Percentiles rank a stretch among this genome's conserved stretches.
Evolutionary conservation across 495 filamentous ascomycete species (phyloP).

Genomic region (Corynascus novoguineensis): DNA sequence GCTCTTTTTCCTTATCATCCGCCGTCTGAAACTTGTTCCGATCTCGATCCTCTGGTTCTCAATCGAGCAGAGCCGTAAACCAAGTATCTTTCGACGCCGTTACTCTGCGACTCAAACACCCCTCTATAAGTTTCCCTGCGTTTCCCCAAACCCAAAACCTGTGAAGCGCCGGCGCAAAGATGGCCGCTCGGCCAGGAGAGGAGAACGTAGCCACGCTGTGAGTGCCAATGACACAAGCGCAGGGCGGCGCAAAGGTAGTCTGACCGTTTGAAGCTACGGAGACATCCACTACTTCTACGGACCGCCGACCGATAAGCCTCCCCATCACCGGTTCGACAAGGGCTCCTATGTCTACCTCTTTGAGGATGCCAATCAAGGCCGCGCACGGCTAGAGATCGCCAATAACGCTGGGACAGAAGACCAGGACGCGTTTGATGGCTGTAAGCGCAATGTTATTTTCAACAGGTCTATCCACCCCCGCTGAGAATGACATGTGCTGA

Average conservation of each 20-base stretch:
- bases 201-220: conserved; percentile 75
- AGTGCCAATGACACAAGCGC: too few species aligned
- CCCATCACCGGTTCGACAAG: conserved; percentile 84
- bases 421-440: conserved; percentile 83
- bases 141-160: neutral
- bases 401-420: conserved; percentile 81
- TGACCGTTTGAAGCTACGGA: conserved; percentile 58
- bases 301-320: conserved; percentile 60
- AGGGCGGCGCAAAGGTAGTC: too few species aligned
- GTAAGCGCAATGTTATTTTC: conserved; percentile 42
- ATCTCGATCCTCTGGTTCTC: neutral
- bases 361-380: conserved; percentile 61
- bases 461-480: neutral
- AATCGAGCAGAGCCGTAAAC: neutral
- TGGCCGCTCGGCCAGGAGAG: conserved; percentile 75
- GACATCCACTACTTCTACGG: conserved; percentile 89
- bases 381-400: conserved; percentile 74
- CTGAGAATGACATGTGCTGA: neutral
- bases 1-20: neutral
- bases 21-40: neutral
- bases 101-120: neutral
- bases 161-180: conserved; percentile 33
- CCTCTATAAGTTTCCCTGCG: neutral
- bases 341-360: conserved; percentile 85
- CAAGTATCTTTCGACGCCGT: neutral